Evolutionary conservation across 2,329 filamentous ascomycete genomes (phyloP), one percentile per base, ranked within the genome.

Genomic region (Chaetomiaceae sp.): DNA sequence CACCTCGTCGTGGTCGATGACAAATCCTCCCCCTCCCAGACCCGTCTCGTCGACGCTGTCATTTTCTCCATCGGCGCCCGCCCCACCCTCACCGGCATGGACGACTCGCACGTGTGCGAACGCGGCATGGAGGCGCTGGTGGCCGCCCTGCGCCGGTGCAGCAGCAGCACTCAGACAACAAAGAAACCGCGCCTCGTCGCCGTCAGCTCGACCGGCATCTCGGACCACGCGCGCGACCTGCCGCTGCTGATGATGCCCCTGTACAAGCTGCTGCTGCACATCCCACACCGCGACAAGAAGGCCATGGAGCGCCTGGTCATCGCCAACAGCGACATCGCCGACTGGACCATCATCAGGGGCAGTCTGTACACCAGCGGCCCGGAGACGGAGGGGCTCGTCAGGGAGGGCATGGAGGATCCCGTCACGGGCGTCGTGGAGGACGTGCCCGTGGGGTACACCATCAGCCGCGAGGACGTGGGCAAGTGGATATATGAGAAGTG

Each of bases 71-170:
- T 82, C 57, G 78, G 78, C 50, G 66, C 62, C 51, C 56, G 59
- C 34, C 61, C 70, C 30, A 45, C 60, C 44, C 40, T 68, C 35
- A 70, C 63, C 31, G 63, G 58, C 2, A 60, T 73, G 20, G 69
- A 73, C 51, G 73, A 81, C 56, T 70, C 73, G 0, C 58, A 68
- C 12, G 70, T 81, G 20, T 82, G 78, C 62, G 61, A 70, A 30
- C 65, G 66, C 19, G 73, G 71, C 50, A 74, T 73, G 55, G 45
- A 49, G 3, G 62, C 67, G 2, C 68, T 82, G 1, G 57, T 81
- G 0, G 56, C 62, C 0, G 70, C 72, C 2, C 54, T 78, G 7
- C 38, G 55, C 0, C 48, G 62, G 4, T 55, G 68, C 5, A 64
- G 69, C 12, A 19, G 23, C 23, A n/a, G n/a, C n/a, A n/a, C n/a